Base-by-base conservation (phyloP, 139 green algal genomes). In the Parachlorella kessleri region DNA sequence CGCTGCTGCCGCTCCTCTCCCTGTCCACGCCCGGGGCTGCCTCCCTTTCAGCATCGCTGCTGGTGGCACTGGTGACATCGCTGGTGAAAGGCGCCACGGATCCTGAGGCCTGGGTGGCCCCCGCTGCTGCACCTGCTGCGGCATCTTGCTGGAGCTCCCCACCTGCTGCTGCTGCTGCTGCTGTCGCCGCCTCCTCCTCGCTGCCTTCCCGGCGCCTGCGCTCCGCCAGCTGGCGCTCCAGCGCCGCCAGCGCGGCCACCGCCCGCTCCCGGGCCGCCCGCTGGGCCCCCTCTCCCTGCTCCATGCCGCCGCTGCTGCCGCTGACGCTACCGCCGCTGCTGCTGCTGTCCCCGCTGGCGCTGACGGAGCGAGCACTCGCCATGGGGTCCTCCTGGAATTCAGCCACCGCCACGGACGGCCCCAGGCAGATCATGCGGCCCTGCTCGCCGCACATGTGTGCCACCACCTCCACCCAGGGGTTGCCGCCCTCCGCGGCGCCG, bases 351-450 rank as follows among this genome's bases (percentile, higher is more conserved):
- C 73, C 7, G 30, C 71, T 55, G 26, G 37, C 55, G 36, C 38
- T 18, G 38, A 30, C 21, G 55, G 39, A 14, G 30, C 55, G 4
- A 26, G 26, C n/a, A n/a, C n/a, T n/a, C n/a, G 28, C 35, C 55
- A 23, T 42, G 42, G 38, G n/a, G 39, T 54, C 65, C 65, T 77
- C 40, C 59, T 63, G 79, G 63, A 75, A 9, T 48, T 81, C 67
- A 33, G 72, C 6, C 66, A 83, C 76, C 28, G n/a, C 35, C 30
- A 74, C 59, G 6, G 35, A 73, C 66, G 79, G 74, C 4, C 76
- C 76, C 74, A 86, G 72, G 76, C 76, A 83, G 3, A 68, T 41
- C 82, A 86, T 83, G 41, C 33, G 40, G 9, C 76, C 76, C 35
- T 37, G 38, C 26, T 36, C 70, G 6, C 82, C 82, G 48, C 83